Base-by-base conservation (phyloP, 1,284 basidiomycete species). In the Malassezia arunalokei region DNA sequence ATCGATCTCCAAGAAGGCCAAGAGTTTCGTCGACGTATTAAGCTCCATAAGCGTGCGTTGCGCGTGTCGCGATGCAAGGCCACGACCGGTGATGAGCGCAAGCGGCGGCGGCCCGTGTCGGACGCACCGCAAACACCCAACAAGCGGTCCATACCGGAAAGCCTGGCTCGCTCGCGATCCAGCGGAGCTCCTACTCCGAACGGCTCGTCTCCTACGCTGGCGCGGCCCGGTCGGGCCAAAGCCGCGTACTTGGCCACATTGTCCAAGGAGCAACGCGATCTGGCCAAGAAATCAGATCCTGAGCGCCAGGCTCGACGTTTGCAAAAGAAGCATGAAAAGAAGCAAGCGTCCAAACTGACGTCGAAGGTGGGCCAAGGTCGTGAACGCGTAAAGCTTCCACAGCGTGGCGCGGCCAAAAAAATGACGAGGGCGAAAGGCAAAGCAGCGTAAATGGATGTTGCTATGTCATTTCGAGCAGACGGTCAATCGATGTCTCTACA, bases 111-210 rank as follows among this genome's bases (percentile, higher is more conserved):
- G 9, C 37, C 8, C n/a, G 47, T 40, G 1, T 11, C 39, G 11
- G 42, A 47, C 14, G 12, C 32, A 15, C 57, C 53, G n/a, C 46
- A 39, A 14, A 62, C 56, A 35, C 35, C 49, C 15, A 42, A 40
- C n/a, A 31, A 40, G 31, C 47, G 47, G n/a, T 17, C 27, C 38
- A 53, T 53, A 41, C 42, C 47, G 20, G 41, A 48, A n/a, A 28
- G 37, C 27, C 12, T 40, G 17, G 43, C 46, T 15, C 46, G 40
- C 42, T 61, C 57, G 24, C 56, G 65, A 9, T 60, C 65, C 1
- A 59, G 50, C 15, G 68, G 68, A 9, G 68, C 68, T 6, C 68
- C 68, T 8, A 67, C 68, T 12, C 68, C 68, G 27, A 65, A 66
- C 39, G 68, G 68, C 27, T 62, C 65, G 11, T 66, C 64, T 5